Base-by-base conservation (phyloP, 1,284 basidiomycete species). In the Sutorius eximius region DNA sequence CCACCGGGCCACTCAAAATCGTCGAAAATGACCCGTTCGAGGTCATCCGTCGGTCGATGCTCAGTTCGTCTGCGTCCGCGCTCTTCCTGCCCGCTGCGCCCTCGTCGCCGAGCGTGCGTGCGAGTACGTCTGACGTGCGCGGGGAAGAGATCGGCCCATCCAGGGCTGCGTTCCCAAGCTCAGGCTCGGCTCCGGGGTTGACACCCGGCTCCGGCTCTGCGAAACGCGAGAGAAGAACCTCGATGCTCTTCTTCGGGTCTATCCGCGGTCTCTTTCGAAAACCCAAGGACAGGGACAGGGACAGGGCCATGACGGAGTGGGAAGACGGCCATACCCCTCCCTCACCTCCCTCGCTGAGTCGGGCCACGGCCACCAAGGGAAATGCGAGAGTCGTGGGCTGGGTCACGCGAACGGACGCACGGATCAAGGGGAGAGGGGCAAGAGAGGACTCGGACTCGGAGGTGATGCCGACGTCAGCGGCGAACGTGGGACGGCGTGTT, bases 11-110 rank as follows among this genome's bases (percentile, higher is more conserved):
- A 18, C 67, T 82, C 5, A 72, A 75, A 51, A 74, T 86, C 9
- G 76, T 83, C 41, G 86, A 88, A 60, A 89, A 89, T 56, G 73
- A 80, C 18, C 77, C 79, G 3, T 88, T 85, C 57, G 54, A 51
- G 9, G 44, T 50, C 10, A 71, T 69, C 15, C 53, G 61, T 3
- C 43, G 24, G 13, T 58, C 58, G 0, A 52, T 66, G 24, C n/a
- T 66, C 18, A 37, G 47, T 11, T 37, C 47, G 0, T 51, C 40
- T 2, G 33, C 34, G 0, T 53, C 47, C 0, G 48, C 29, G 1
- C 30, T 42, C 3, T 24, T 56, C 15, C 2, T 49, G 10, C 54
- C 49, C 5, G 4, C 22, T 11, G 29, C 33, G 3, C 38, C 42
- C 13, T 15, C 57, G 24, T 27, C 43, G 2, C 16, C 47, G 2